Conservation (phyloP, 2,329 filamentous ascomycete species). For the Rhynchosporium agropyri region DNA sequence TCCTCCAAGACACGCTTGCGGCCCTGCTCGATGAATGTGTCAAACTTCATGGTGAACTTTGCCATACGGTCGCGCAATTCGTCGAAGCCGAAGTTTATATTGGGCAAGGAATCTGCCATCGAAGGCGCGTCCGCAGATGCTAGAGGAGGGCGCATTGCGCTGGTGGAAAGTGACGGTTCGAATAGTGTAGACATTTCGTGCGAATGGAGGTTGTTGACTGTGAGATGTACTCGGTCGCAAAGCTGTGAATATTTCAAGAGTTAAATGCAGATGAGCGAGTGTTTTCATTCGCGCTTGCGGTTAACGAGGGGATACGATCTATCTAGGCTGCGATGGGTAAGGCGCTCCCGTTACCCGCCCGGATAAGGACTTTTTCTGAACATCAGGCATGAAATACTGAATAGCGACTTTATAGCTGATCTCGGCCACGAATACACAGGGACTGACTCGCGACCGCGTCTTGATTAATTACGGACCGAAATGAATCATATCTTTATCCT, state of each 20-base stretch:
- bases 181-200: slow-evolving; percentile 61
- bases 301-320: slow-evolving; percentile 23
- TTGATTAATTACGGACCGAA: slow-evolving; percentile 17
- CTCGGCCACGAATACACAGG: background rate
- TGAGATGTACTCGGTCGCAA: slow-evolving; percentile 5
- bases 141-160: slow-evolving; percentile 50
- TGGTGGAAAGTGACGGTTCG: slow-evolving; percentile 69
- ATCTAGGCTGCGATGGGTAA: slow-evolving; percentile 12
- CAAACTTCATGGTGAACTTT: slow-evolving; percentile 87
- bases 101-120: slow-evolving; percentile 78
- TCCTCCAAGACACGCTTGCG: slow-evolving; percentile 89
- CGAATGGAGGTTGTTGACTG: background rate
- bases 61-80: slow-evolving; percentile 94
- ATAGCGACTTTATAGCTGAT: background rate
- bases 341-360: slow-evolving; percentile 12
- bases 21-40: slow-evolving; percentile 90
- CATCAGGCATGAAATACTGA: background rate
- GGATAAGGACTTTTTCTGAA: background rate
- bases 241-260: slow-evolving; percentile 12
- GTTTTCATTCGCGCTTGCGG: slow-evolving; percentile 15
- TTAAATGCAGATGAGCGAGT: background rate
- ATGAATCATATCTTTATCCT: slow-evolving; percentile 34
- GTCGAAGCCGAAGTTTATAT: slow-evolving; percentile 94
- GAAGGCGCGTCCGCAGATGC: slow-evolving; percentile 62
- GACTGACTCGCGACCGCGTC: background rate